A percentile compares a stretch with the other conserved stretches of the same genome.
These are phyloP conservation scores for Colletotrichum melonis DNA, from an alignment of 2,329 filamentous ascomycete genomes.

Conservation along the genomic window DNA sequence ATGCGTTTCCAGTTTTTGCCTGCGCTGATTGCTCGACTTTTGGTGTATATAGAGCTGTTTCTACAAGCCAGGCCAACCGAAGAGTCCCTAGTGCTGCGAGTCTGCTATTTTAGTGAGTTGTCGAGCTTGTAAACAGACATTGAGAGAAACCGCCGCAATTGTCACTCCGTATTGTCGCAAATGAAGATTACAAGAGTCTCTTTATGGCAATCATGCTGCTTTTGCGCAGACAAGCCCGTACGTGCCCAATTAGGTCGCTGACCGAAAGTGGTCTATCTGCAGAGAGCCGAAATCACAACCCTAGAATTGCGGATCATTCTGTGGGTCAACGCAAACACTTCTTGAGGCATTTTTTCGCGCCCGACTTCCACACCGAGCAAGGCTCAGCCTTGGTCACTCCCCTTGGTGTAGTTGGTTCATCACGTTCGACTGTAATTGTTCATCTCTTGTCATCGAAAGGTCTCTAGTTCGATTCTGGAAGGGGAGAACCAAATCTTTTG, in stretches of 20 bases:
- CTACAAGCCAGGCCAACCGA: neutral
- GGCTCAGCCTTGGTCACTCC: constrained; percentile 19
- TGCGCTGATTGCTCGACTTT: no score
- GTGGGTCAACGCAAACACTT: neutral
- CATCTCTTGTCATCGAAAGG: constrained; percentile 25
- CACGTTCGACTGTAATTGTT: constrained; percentile 35
- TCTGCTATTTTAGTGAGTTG: neutral
- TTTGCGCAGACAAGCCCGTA: neutral
- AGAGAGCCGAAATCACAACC: neutral
- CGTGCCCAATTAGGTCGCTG: neutral
- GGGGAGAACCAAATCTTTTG: constrained; percentile 11
- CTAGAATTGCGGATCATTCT: neutral
- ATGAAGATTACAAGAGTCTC: neutral
- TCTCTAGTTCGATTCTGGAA: constrained; percentile 34
- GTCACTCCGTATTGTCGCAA: neutral
- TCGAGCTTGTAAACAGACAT: neutral
- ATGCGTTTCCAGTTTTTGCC: no score
- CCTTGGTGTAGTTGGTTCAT: constrained; percentile 35
- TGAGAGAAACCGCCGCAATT: neutral
- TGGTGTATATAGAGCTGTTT: no score
- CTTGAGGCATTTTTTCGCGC: neutral
- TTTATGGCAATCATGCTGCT: neutral
- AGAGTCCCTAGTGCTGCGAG: neutral
- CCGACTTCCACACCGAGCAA: neutral
- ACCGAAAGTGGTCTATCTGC: neutral